These are phyloP conservation scores for Musa schizocarpa DNA, from an alignment of 176 grass and related monocot genomes.

Conservation along the genomic window DNA sequence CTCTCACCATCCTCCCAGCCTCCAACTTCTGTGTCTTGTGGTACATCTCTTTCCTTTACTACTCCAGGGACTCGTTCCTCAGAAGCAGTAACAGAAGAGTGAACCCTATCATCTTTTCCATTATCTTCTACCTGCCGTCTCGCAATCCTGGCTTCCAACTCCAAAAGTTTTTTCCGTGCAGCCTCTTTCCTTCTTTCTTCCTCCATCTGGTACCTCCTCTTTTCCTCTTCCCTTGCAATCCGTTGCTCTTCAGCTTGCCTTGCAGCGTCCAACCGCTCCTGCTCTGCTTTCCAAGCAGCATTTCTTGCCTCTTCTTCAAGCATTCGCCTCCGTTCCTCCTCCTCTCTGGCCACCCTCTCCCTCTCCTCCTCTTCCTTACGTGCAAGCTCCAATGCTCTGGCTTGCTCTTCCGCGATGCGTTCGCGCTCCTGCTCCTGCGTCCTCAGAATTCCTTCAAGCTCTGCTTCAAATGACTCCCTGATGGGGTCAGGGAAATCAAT, in stretches of 20 bases:
- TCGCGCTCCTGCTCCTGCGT: conserved; percentile 78
- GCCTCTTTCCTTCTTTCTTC: background rate
- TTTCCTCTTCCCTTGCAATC: conserved; percentile 62
- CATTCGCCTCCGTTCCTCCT: conserved; percentile 49
- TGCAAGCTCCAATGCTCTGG: conserved; percentile 54
- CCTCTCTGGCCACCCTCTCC: conserved; percentile 69
- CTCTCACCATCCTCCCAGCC: conserved; percentile 45
- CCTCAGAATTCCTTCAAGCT: conserved; percentile 79
- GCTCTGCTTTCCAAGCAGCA: conserved; percentile 64
- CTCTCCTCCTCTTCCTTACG: conserved; percentile 73
- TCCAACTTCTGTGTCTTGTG: conserved; percentile 26
- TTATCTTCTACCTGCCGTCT: conserved; percentile 50
- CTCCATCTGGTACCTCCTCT: background rate
- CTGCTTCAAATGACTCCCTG: conserved; percentile 94
- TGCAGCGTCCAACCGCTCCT: conserved; percentile 66
- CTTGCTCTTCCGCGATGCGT: conserved; percentile 59
- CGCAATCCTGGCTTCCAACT: conserved; percentile 11
- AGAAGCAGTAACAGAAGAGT: conserved; percentile 27
- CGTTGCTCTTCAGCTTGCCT: conserved; percentile 74
- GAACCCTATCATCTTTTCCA: conserved; percentile 26
- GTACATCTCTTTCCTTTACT: conserved; percentile 31
- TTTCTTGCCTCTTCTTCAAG: conserved; percentile 68
- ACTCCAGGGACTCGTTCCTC: conserved; percentile 34
- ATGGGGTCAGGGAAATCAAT: conserved; percentile 75
- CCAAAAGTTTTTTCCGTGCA: background rate